Evolutionary conservation across 345 rosid species (phyloP).

Genomic region (Populus davidiana): DNA sequence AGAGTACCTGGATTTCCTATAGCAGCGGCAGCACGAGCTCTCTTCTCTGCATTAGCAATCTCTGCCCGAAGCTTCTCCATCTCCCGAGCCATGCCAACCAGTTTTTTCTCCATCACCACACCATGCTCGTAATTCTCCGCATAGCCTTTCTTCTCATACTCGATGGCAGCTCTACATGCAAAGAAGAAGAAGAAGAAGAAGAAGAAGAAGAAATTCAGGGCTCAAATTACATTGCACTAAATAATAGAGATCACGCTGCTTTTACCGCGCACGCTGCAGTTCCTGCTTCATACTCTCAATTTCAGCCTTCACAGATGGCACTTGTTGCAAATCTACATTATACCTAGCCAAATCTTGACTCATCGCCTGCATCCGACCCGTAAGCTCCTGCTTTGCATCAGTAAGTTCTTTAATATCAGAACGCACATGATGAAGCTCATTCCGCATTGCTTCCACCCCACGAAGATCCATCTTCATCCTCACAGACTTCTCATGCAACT

Average conservation of each 20-base stretch:
- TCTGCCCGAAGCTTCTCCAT: conserved; percentile 94
- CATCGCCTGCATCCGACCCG: conserved; percentile 64
- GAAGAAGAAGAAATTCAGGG: background rate
- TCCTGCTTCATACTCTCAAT: conserved; percentile 83
- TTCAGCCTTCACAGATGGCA: conserved; percentile 65
- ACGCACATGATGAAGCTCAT: conserved; percentile 59
- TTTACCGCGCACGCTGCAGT: conserved; percentile 82
- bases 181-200: too few species aligned
- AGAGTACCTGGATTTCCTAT: conserved; percentile 26
- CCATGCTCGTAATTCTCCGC: conserved; percentile 96
- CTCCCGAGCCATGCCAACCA: conserved; percentile 91
- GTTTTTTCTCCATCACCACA: conserved; percentile 81
- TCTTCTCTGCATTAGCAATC: conserved; percentile 78
- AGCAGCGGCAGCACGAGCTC: conserved; percentile 56
- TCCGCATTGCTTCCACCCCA: conserved; percentile 58
- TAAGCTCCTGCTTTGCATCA: conserved; percentile 63
- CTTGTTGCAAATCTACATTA: conserved; percentile 67
- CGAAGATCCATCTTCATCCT: conserved; percentile 65
- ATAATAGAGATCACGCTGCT: background rate
- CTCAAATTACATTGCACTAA: background rate
- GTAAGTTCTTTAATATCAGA: conserved; percentile 73
- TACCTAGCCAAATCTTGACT: conserved; percentile 67
- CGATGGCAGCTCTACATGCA: conserved; percentile 69
- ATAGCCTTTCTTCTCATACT: conserved; percentile 92
- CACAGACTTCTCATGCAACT: conserved; percentile 73